These are phyloP conservation scores for Calophaca sinica DNA, from an alignment of 306 rosid genomes.

Conservation along the genomic window DNA sequence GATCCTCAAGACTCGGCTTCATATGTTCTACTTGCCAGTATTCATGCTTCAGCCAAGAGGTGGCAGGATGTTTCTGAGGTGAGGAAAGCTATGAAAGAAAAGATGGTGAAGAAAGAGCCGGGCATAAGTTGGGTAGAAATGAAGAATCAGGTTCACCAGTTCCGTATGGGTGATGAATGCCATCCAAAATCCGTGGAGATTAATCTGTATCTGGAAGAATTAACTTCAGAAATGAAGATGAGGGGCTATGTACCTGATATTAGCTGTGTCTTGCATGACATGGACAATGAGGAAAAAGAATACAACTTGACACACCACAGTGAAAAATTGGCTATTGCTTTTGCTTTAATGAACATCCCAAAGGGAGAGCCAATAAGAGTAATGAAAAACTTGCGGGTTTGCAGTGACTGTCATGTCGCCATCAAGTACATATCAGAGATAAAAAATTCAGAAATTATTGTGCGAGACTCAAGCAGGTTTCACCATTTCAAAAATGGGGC, in stretches of 20 bases:
- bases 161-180: slow-evolving; percentile 63
- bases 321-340: slow-evolving; percentile 88
- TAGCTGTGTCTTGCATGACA: slow-evolving; percentile 77
- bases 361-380: slow-evolving; percentile 70
- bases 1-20: slow-evolving; percentile 85
- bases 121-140: slow-evolving; percentile 92
- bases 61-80: slow-evolving; percentile 85
- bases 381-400: slow-evolving; percentile 85
- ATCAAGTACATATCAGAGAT: slow-evolving; percentile 74
- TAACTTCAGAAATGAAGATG: slow-evolving; percentile 76
- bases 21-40: slow-evolving; percentile 77
- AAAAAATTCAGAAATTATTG: slow-evolving; percentile 62
- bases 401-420: slow-evolving; percentile 81
- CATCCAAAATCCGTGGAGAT: slow-evolving; percentile 66
- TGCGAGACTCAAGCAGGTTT: slow-evolving; percentile 80
- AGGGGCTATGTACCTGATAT: slow-evolving; percentile 82
- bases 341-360: slow-evolving; percentile 72
- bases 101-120: slow-evolving; percentile 75
- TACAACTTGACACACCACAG: slow-evolving; percentile 77
- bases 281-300: slow-evolving; percentile 93
- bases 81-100: slow-evolving; percentile 76
- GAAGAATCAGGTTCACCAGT: slow-evolving; percentile 75
- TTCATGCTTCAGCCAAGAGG: slow-evolving; percentile 78
- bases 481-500: slow-evolving; percentile 82
- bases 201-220: slow-evolving; percentile 72